Base-by-base conservation (phyloP, 495 filamentous ascomycete genomes). In the Trichoderma parareesei region DNA sequence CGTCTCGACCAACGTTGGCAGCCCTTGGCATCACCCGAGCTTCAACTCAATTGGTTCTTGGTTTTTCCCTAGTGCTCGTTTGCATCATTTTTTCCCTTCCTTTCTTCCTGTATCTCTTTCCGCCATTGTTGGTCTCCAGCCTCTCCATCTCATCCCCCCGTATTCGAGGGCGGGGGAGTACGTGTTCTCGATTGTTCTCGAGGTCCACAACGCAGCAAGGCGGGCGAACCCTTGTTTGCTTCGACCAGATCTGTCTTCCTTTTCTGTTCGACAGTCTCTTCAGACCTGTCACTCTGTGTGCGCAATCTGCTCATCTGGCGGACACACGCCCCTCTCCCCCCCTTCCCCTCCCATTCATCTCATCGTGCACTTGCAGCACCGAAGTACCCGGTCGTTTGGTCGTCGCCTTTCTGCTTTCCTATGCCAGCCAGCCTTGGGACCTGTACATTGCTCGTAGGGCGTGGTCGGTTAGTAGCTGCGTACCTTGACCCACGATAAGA, bases 171-270 rank as follows among this genome's bases (percentile, higher is more conserved):
- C 53, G 53, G 53, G 53, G 53, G 37, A 57, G 53, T 37, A 57
- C 53, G 53, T 57, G 53, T 57, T 57, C 53, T 57, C 53, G 53
- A 57, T 35, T 27, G 27, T 2, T 57, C 53, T 57, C 53, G 3
- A 35, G 53, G 37, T 57, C 53, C 53, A 57, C 53, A 27, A 57
- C 20, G 27, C 53, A 35, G 18, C 20, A 27, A 33, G 27, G 27
- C 27, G 27, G 27, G 27, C 27, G 11, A 57, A 27, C 53, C 18
- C 14, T 57, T 4, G 53, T 16, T 35, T 11, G 43, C 27, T 27
- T 27, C 27, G 33, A 57, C 53, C 27, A 57, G 53, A 57, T 57
- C 53, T 57, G 3, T 37, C 27, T 16, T n/a, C 53, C 35, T 35
- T 35, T 27, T 37, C 33, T 33, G 53, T 35, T 27, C 16, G 53